Conservation (phyloP, 352 stramenopile species). For the Achlya hypogyna region DNA sequence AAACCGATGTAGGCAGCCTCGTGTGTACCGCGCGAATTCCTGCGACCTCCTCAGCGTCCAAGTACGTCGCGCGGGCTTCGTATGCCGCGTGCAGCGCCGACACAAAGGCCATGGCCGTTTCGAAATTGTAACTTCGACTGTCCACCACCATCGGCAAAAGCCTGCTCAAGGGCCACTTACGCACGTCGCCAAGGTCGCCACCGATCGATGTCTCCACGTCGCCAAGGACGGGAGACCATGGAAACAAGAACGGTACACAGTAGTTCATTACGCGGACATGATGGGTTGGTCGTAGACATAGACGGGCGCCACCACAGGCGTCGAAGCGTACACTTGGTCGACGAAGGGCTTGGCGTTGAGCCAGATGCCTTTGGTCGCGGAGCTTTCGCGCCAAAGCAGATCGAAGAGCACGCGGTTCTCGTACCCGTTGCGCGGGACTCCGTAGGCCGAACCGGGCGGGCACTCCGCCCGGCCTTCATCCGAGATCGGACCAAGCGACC, state of each 20-base stretch:
- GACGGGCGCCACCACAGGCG: neutral
- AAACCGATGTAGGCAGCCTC: neutral
- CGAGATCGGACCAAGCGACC: neutral
- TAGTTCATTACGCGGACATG: neutral
- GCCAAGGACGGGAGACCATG: neutral
- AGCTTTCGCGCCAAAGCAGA: neutral
- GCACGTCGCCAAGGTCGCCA: no score
- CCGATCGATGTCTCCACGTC: no score
- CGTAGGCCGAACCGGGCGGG: neutral
- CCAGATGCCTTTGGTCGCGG: neutral
- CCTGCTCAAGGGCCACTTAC: no score
- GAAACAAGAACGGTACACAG: neutral
- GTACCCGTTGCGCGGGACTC: constrained; percentile 2
- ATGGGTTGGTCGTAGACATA: neutral
- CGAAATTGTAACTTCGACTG: no score
- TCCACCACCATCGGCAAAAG: no score
- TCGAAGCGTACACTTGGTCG: neutral
- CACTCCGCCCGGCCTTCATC: neutral
- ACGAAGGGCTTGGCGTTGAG: neutral
- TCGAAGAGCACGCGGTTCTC: constrained; percentile 5
- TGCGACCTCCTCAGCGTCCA: neutral
- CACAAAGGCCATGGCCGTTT: neutral
- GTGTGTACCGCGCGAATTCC: neutral
- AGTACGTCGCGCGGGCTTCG: neutral
- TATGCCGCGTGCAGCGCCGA: neutral